Percentiles rank a stretch among this genome's conserved stretches.
Conservation (phyloP, 2,329 filamentous ascomycete genomes). For the Aulographum hederae region DNA sequence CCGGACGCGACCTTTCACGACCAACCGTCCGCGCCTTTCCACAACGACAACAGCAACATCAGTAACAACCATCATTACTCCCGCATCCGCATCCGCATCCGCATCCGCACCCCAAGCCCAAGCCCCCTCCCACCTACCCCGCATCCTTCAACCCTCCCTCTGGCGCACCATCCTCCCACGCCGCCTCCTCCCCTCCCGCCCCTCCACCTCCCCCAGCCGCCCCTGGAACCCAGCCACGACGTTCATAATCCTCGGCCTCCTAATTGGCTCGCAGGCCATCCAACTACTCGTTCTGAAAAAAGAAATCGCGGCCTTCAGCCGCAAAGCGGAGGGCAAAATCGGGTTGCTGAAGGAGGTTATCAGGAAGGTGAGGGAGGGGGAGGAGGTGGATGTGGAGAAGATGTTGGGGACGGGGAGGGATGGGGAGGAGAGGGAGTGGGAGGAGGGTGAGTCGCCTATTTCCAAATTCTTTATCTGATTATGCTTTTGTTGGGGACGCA, state of each 20-base stretch:
- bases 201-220: slow-evolving; percentile 1
- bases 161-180: slow-evolving; percentile 16
- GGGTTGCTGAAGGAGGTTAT: slow-evolving; percentile 57
- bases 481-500: too few relatives aligned
- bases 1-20: too few relatives aligned
- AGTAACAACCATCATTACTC: too few relatives aligned
- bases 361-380: slow-evolving; percentile 48
- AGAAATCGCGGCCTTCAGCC: slow-evolving; percentile 52
- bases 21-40: too few relatives aligned
- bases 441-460: slow-evolving; percentile 49
- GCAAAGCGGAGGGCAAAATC: slow-evolving; percentile 66
- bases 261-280: slow-evolving; percentile 92
- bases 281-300: slow-evolving; percentile 72
- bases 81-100: too few relatives aligned
- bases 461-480: too few relatives aligned
- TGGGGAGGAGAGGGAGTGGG: slow-evolving; percentile 68
- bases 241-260: slow-evolving; percentile 45
- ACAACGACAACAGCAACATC: too few relatives aligned
- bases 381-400: slow-evolving; percentile 72
- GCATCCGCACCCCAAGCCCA: too few relatives aligned
- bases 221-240: slow-evolving; percentile 40
- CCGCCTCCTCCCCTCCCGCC: slow-evolving; percentile 2
- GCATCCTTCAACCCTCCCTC: slow-evolving; percentile 17
- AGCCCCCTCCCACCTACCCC: slow-evolving; percentile 13
- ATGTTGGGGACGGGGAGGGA: slow-evolving; percentile 61